Evolutionary conservation across 129 eudicot genomes (phyloP).

Genomic region (Pulicaria dysenterica): DNA sequence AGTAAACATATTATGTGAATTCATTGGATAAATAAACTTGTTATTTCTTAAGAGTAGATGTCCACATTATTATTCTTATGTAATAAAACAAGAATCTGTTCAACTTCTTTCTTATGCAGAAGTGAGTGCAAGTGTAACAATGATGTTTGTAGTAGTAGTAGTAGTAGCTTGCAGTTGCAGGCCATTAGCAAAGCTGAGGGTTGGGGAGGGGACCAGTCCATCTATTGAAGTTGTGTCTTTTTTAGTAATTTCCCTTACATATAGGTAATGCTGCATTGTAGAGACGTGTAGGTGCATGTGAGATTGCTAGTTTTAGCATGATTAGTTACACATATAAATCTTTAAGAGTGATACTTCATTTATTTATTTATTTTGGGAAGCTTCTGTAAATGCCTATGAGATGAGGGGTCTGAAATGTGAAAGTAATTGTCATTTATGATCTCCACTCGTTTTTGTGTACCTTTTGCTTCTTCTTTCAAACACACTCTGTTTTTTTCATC

Average conservation of each 20-base stretch:
- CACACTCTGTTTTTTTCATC: constrained; percentile 17
- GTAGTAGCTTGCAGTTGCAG: neutral
- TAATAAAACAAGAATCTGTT: constrained; percentile 29
- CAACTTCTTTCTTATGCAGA: constrained; percentile 11
- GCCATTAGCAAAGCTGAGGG: neutral
- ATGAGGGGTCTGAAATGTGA: constrained; percentile 29
- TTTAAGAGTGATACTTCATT: neutral
- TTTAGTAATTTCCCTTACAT: constrained; percentile 18
- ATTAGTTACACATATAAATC: constrained; percentile 29
- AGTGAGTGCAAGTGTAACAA: constrained; percentile 1
- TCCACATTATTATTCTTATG: constrained; percentile 33
- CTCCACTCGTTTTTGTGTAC: constrained; percentile 29
- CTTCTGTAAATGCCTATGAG: constrained; percentile 27
- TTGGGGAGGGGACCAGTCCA: constrained; percentile 14
- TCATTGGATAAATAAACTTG: constrained; percentile 33
- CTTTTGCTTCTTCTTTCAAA: neutral
- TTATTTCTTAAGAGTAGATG: constrained; percentile 17
- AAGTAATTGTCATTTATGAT: constrained; percentile 37
- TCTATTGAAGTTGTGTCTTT: constrained; percentile 26
- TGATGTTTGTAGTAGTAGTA: constrained; percentile 1
- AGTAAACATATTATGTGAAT: constrained; percentile 27
- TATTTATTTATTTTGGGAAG: constrained; percentile 35
- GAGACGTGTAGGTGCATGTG: constrained; percentile 30
- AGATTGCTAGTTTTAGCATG: constrained; percentile 36
- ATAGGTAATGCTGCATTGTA: constrained; percentile 30